A percentile compares a stretch with the other conserved stretches of the same genome.
phyloP scores from a whole-genome alignment of 2,329 filamentous ascomycete species.

The Aquanectria penicillioides region DNA sequence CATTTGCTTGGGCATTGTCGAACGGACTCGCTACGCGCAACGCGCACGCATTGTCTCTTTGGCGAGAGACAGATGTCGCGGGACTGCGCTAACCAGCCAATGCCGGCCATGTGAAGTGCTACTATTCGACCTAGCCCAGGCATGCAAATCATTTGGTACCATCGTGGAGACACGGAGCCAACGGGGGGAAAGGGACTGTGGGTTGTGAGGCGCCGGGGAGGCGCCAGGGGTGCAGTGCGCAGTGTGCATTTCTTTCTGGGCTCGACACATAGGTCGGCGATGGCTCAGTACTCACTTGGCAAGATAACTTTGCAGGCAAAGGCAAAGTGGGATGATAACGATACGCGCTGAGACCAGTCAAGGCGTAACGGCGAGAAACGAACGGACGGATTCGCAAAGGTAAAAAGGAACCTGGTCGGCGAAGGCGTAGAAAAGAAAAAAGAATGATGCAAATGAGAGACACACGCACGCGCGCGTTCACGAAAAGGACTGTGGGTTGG shows the following conservation, averaged over 20 bases:
- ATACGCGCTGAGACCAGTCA: constrained; percentile 16
- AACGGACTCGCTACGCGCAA: too few relatives aligned
- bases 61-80: background rate
- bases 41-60: background rate
- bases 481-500: constrained; percentile 25
- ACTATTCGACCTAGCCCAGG: constrained; percentile 5
- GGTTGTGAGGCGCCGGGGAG: background rate
- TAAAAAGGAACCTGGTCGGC: constrained; percentile 8
- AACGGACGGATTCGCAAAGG: constrained; percentile 16
- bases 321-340: background rate
- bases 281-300: constrained; percentile 10
- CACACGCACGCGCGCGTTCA: constrained; percentile 39
- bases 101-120: background rate
- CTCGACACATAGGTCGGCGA: background rate
- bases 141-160: constrained; percentile 6
- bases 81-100: background rate
- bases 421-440: constrained; percentile 20
- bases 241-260: background rate
- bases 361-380: constrained; percentile 20
- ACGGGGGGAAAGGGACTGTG: background rate
- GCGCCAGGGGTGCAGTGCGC: background rate
- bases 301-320: background rate
- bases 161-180: background rate
- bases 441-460: constrained; percentile 34
- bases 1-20: too few relatives aligned